These are phyloP conservation scores for Cucurbita ficifolia DNA, from an alignment of 306 rosid species.

Conservation along the genomic window DNA sequence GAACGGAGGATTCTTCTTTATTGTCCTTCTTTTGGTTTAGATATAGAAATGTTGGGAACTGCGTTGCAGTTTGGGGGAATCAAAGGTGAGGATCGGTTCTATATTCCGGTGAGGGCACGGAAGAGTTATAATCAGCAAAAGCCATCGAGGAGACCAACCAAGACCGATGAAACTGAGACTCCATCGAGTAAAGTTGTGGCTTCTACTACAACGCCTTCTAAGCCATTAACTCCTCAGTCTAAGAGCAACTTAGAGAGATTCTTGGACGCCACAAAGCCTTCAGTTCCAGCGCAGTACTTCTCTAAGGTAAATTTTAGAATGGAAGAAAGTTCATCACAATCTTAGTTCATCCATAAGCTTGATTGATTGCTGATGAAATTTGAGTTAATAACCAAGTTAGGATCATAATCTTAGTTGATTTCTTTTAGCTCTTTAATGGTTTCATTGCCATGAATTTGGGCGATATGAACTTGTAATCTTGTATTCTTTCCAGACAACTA, in stretches of 20 bases:
- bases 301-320: slow-evolving; percentile 52
- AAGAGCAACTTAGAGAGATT: slow-evolving; percentile 51
- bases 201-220: slow-evolving; percentile 19
- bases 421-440: neutral
- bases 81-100: slow-evolving; percentile 49
- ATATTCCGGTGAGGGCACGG: slow-evolving; percentile 52
- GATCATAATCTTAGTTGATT: neutral
- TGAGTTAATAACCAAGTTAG: neutral
- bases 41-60: slow-evolving; percentile 50
- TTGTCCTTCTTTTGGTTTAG: neutral
- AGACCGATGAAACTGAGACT: slow-evolving; percentile 29
- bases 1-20: slow-evolving; percentile 6
- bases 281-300: slow-evolving; percentile 56
- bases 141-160: slow-evolving; percentile 34
- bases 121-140: slow-evolving; percentile 43
- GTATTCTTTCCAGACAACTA: slow-evolving; percentile 41
- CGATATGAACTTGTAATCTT: neutral
- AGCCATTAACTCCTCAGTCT: slow-evolving; percentile 13
- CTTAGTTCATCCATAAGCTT: too few species aligned
- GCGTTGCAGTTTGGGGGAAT: slow-evolving; percentile 35
- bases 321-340: neutral
- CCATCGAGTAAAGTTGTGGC: slow-evolving; percentile 20
- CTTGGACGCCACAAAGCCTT: slow-evolving; percentile 52
- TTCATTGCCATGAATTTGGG: neutral
- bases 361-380: neutral